These are phyloP conservation scores for Tuber aestivum DNA, from an alignment of 495 filamentous ascomycete genomes.

Conservation along the genomic window DNA sequence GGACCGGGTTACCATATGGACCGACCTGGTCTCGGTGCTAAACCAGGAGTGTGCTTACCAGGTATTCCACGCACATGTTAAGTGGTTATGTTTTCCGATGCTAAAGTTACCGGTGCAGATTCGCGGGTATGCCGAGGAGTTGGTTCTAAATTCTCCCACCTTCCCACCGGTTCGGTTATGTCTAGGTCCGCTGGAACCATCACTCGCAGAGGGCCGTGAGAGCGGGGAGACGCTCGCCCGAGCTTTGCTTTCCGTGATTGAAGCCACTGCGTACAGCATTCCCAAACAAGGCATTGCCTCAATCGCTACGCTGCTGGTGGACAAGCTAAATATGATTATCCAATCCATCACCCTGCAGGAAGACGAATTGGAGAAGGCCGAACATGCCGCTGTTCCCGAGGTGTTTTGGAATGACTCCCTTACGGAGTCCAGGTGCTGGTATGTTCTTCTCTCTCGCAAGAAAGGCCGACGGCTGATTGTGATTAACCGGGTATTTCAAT, in stretches of 20 bases:
- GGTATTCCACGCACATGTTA: background rate
- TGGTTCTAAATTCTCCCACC: constrained; percentile 32
- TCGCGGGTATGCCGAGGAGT: constrained; percentile 37
- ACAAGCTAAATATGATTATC: constrained; percentile 40
- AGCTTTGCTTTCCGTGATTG: constrained; percentile 43
- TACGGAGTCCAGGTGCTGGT: constrained; percentile 37
- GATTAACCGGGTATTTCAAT: constrained; percentile 5
- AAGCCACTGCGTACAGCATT: constrained; percentile 43
- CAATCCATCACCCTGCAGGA: constrained; percentile 26
- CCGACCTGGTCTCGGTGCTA: constrained; percentile 38
- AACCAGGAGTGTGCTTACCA: constrained; percentile 38
- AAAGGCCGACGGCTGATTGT: background rate
- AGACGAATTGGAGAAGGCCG: constrained; percentile 24
- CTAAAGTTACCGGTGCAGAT: constrained; percentile 17
- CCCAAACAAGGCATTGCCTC: constrained; percentile 12
- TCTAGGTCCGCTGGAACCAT: constrained; percentile 28
- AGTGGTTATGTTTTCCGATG: background rate
- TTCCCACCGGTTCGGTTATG: constrained; percentile 30
- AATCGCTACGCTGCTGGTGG: constrained; percentile 31
- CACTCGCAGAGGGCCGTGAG: constrained; percentile 27
- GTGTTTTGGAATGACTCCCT: constrained; percentile 30
- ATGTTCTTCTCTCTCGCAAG: background rate
- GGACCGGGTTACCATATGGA: constrained; percentile 36
- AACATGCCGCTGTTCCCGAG: constrained; percentile 15
- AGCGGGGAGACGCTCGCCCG: constrained; percentile 35